These are phyloP conservation scores for Fistulinella cinereoalba DNA, from an alignment of 1,284 basidiomycete genomes.

Conservation along the genomic window DNA sequence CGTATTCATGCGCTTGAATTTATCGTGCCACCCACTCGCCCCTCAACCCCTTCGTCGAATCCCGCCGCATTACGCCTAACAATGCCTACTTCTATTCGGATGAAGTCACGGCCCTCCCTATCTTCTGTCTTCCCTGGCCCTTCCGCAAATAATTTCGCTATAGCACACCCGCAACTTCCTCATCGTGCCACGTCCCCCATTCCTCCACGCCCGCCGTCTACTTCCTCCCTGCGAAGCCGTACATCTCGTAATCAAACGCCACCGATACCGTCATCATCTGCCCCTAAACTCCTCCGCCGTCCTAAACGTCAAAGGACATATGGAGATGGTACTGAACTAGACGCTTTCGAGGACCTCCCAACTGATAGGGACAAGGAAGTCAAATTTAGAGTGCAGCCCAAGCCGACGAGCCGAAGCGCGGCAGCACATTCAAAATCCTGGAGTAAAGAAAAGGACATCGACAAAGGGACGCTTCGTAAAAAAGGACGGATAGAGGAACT, in stretches of 20 bases:
- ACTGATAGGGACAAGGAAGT: slow-evolving; percentile 82
- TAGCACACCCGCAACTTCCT: slow-evolving; percentile 22
- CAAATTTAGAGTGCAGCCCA: slow-evolving; percentile 66
- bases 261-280: slow-evolving; percentile 38
- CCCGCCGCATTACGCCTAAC: slow-evolving; percentile 73
- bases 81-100: slow-evolving; percentile 76
- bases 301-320: slow-evolving; percentile 73
- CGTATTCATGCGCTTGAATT: slow-evolving; percentile 58
- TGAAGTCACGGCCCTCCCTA: slow-evolving; percentile 70
- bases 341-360: slow-evolving; percentile 86
- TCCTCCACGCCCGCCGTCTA: slow-evolving; percentile 54
- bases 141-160: slow-evolving; percentile 28
- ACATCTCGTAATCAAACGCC: slow-evolving; percentile 33
- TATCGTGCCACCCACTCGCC: slow-evolving; percentile 70
- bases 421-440: slow-evolving; percentile 45
- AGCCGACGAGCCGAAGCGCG: slow-evolving; percentile 58
- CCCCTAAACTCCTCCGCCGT: slow-evolving; percentile 68
- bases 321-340: slow-evolving; percentile 92
- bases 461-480: slow-evolving; percentile 55
- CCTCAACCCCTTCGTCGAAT: slow-evolving; percentile 74
- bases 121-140: slow-evolving; percentile 64
- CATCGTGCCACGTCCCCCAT: slow-evolving; percentile 55
- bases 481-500: slow-evolving; percentile 45
- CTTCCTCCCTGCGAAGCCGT: slow-evolving; percentile 35
- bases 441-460: slow-evolving; percentile 32